A percentile compares a stretch with the other conserved stretches of the same genome.
Conservation (phyloP, 495 filamentous ascomycete genomes). For the Immersiella caudata region DNA sequence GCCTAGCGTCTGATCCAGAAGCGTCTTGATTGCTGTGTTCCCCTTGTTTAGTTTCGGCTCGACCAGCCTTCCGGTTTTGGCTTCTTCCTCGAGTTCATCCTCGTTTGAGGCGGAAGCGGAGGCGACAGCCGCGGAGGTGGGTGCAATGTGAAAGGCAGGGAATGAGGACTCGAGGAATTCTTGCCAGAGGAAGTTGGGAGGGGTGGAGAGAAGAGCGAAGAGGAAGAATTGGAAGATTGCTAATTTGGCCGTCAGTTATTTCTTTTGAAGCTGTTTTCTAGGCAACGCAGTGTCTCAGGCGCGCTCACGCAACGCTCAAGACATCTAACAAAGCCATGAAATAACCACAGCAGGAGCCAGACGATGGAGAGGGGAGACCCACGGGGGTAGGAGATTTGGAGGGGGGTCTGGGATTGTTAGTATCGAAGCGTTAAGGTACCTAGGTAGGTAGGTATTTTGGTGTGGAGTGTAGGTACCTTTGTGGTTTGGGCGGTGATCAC, state of each 20-base stretch:
- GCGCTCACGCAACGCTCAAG: too few species aligned
- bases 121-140: conserved; percentile 39
- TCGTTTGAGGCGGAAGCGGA: conserved; percentile 46
- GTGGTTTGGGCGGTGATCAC: conserved; percentile 67
- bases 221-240: conserved; percentile 77
- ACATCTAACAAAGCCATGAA: too few species aligned
- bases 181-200: conserved; percentile 84
- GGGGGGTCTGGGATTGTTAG: conserved; percentile 44
- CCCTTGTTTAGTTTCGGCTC: conserved; percentile 60
- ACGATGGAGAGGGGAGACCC: too few species aligned
- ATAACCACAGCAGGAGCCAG: too few species aligned
- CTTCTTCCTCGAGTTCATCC: conserved; percentile 46
- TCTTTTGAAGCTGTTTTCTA: too few species aligned
- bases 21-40: conserved; percentile 80
- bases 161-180: conserved; percentile 55
- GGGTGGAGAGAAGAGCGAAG: conserved; percentile 73
- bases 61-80: conserved; percentile 43
- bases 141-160: conserved; percentile 44
- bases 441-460: too few species aligned
- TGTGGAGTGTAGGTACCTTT: conserved; percentile 37
- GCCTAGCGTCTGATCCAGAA: conserved; percentile 79
- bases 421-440: too few species aligned
- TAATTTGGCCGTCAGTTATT: too few species aligned
- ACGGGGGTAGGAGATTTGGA: conserved; percentile 60
- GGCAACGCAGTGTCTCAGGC: too few species aligned